Conservation (phyloP, 441 rosid genomes). For the Croton setiger region DNA sequence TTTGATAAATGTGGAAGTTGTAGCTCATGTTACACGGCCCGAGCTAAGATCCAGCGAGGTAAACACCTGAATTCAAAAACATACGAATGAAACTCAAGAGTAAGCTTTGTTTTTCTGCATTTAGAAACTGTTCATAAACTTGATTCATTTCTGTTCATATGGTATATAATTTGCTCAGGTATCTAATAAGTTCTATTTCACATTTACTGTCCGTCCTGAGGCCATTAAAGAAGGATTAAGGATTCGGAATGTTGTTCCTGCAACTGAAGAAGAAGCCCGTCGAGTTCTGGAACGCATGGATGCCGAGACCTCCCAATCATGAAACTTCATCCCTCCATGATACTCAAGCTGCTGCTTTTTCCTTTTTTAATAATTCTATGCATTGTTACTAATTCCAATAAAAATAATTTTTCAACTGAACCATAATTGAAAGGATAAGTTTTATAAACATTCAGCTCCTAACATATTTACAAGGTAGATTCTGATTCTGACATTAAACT, state of each 20-base stretch:
- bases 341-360: background rate
- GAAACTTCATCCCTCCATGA: background rate
- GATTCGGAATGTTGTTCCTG: conserved; percentile 76
- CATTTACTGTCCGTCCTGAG: conserved; percentile 64
- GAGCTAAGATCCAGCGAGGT: conserved; percentile 87
- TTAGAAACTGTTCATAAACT: background rate
- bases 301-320: conserved; percentile 43
- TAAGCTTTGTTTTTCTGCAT: no score
- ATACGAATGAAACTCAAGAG: background rate
- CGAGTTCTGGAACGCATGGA: conserved; percentile 75
- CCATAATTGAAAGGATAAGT: no score
- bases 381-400: no score
- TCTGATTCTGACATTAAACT: background rate
- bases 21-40: conserved; percentile 83
- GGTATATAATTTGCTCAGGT: conserved; percentile 39
- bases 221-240: conserved; percentile 55
- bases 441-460: background rate
- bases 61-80: conserved; percentile 14
- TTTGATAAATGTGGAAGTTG: conserved; percentile 68
- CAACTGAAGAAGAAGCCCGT: conserved; percentile 73
- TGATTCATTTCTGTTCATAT: background rate
- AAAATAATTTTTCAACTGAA: no score
- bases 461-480: conserved; percentile 21
- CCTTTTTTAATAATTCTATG: background rate
- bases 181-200: conserved; percentile 78